These are phyloP conservation scores for Polytolypa hystricis DNA, from an alignment of 2,329 filamentous ascomycete genomes.

Conservation along the genomic window DNA sequence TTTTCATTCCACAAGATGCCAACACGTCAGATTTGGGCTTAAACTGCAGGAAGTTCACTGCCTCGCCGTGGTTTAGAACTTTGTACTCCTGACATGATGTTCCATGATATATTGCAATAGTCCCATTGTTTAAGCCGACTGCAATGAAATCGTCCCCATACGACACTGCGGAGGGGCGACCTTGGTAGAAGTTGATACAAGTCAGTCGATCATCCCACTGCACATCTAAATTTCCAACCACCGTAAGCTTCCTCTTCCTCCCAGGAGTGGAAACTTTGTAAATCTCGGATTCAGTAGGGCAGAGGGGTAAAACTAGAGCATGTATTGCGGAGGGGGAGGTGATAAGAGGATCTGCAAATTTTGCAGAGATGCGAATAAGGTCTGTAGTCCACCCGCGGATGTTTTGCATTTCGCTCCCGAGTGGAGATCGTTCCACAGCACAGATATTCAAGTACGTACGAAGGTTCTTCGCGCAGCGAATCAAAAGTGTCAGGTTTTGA, in stretches of 20 bases:
- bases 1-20: slow-evolving; percentile 21
- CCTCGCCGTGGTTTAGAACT: slow-evolving; percentile 20
- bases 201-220: slow-evolving; percentile 25
- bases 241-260: slow-evolving; percentile 11
- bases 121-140: slow-evolving; percentile 15
- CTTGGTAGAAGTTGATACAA: slow-evolving; percentile 18
- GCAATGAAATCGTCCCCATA: slow-evolving; percentile 14
- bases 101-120: slow-evolving; percentile 14
- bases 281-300: slow-evolving; percentile 19
- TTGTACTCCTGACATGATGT: slow-evolving; percentile 16
- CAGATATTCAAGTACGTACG: slow-evolving; percentile 10
- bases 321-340: slow-evolving; percentile 22
- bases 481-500: slow-evolving; percentile 9
- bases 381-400: slow-evolving; percentile 22
- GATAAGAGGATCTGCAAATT: slow-evolving; percentile 20
- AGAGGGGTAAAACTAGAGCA: slow-evolving; percentile 23
- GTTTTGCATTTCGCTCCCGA: slow-evolving; percentile 11
- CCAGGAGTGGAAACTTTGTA: slow-evolving; percentile 9
- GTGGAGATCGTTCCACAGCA: slow-evolving; percentile 10
- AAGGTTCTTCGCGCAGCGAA: slow-evolving; percentile 9
- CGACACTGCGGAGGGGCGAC: slow-evolving; percentile 12
- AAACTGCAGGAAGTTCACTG: slow-evolving; percentile 23
- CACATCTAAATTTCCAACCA: slow-evolving; percentile 15
- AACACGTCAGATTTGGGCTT: slow-evolving; percentile 19
- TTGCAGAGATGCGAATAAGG: slow-evolving; percentile 21